phyloP scores from a whole-genome alignment of 2,329 filamentous ascomycete species.

The Dryadomyces quercivorus region DNA sequence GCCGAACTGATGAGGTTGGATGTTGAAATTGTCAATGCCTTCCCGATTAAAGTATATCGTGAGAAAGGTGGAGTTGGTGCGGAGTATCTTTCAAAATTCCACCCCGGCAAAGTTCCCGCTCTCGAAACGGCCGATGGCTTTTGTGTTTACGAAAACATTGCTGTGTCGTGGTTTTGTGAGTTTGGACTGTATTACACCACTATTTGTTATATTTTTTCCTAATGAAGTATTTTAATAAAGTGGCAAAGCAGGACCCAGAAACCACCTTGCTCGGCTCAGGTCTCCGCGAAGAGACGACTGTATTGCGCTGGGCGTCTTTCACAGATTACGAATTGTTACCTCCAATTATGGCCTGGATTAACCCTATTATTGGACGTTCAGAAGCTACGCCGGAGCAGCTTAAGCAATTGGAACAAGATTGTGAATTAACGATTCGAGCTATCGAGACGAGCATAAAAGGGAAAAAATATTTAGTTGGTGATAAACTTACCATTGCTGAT shows the following conservation, averaged over 20 bases:
- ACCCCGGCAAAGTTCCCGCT: constrained; percentile 37
- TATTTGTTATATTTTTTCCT: constrained; percentile 9
- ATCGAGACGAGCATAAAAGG: constrained; percentile 7
- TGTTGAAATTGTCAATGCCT: background rate
- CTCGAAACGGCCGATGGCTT: constrained; percentile 35
- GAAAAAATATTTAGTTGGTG: constrained; percentile 25
- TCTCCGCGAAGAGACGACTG: constrained; percentile 23
- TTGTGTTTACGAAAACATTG: constrained; percentile 29
- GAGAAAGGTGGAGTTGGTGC: constrained; percentile 1
- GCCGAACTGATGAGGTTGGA: background rate
- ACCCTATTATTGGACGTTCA: background rate
- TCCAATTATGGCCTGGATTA: constrained; percentile 12
- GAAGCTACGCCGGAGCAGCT: background rate
- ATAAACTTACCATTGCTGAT: constrained; percentile 25
- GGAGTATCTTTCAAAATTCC: constrained; percentile 37
- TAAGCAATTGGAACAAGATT: background rate
- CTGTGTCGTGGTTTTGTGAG: constrained; percentile 20
- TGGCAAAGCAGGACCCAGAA: constrained; percentile 24
- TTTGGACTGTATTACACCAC: background rate
- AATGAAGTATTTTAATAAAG: constrained; percentile 15
- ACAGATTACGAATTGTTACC: constrained; percentile 23
- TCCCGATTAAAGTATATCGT: background rate
- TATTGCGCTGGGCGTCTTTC: constrained; percentile 34
- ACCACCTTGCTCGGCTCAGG: constrained; percentile 27
- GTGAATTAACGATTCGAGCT: background rate